These are phyloP conservation scores for Cyclotella choctawhatcheeana DNA, from an alignment of 108 stramenopile genomes.

Conservation along the genomic window DNA sequence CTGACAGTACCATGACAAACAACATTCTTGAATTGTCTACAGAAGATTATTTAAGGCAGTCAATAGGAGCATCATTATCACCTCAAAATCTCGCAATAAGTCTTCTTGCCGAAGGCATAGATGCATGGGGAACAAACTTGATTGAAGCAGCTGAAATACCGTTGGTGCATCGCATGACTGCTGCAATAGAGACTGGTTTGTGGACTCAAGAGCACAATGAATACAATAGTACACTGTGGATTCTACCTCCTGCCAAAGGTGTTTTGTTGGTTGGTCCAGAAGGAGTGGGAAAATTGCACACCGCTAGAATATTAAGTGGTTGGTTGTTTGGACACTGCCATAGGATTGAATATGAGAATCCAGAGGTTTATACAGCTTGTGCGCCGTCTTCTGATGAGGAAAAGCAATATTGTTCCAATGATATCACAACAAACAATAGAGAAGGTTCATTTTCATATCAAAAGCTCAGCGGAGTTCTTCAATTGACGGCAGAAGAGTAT, in stretches of 20 bases:
- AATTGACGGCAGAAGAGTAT: conserved; percentile 16
- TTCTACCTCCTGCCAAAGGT: conserved; percentile 41
- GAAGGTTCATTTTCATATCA: neutral
- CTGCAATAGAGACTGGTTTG: neutral
- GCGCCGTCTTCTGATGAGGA: neutral
- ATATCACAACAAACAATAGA: neutral
- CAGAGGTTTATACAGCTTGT: neutral
- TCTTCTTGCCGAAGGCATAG: conserved; percentile 37
- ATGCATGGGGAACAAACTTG: conserved; percentile 33
- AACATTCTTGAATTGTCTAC: conserved; percentile 28
- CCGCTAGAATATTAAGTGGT: conserved; percentile 27
- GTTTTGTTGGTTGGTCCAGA: conserved; percentile 34
- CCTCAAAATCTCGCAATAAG: conserved; percentile 43
- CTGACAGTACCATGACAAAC: conserved; percentile 1
- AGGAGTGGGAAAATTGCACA: conserved; percentile 37
- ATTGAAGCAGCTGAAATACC: conserved; percentile 10
- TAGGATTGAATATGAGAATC: no score
- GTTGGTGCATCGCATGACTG: conserved; percentile 23
- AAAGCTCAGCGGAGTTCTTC: conserved; percentile 16
- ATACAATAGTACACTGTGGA: conserved; percentile 5
- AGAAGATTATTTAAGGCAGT: conserved; percentile 39
- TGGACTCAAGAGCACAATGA: conserved; percentile 1
- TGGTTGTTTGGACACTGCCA: conserved; percentile 38
- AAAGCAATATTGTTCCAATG: neutral
- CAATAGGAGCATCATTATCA: conserved; percentile 26